Evolutionary conservation across 805 yeast species (phyloP), one percentile per base, ranked within the genome.

Genomic region (Saturnispora ahearnii): DNA sequence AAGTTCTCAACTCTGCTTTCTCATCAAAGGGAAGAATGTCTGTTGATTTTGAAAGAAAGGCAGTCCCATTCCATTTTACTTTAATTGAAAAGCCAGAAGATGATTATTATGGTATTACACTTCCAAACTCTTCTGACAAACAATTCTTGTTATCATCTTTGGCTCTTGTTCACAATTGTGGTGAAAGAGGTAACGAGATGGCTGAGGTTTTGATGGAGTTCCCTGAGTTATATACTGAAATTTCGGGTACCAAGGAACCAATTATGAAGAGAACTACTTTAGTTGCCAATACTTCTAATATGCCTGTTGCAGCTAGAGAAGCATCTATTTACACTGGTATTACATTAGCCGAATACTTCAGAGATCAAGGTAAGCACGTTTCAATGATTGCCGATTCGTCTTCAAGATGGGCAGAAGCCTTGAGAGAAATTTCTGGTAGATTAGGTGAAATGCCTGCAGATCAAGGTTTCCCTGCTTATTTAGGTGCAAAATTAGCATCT

Each of bases 391-490:
- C 99, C 53, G 99, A 93, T 71, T 93, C 99, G 5, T 91, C 98
- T 32, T 90, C 97, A 31, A 90, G 99, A 78, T 93, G 99, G 99
- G 99, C 99, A 42, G 99, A 93, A 77, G 99, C 99, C 55, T 79
- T 93, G 68, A 90, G 99, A 84, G 99, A 93, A 79, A 85, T 93
- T 69, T 90, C 98, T 48, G 99, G 99, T 80, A 95, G 99, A 80
- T 78, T 93, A 69, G 99, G 99, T 73, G 99, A 93, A 78, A 93
- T 93, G 99, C 99, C 99, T 67, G 99, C 99, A 55, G 99, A 93
- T 73, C 99, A 95, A 77, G 99, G 99, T 77, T 93, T 90, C 93
- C 99, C 99, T 54, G 99, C 99, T 47, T 93, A 93, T 69, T 78
- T 93, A 69, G 99, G 99, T 75, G 96, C 99, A 48, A 93, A 93